Evolutionary conservation across 2,329 filamentous ascomycete genomes (phyloP), one percentile per base, ranked within the genome.

Genomic region (Colletotrichum incanum): DNA sequence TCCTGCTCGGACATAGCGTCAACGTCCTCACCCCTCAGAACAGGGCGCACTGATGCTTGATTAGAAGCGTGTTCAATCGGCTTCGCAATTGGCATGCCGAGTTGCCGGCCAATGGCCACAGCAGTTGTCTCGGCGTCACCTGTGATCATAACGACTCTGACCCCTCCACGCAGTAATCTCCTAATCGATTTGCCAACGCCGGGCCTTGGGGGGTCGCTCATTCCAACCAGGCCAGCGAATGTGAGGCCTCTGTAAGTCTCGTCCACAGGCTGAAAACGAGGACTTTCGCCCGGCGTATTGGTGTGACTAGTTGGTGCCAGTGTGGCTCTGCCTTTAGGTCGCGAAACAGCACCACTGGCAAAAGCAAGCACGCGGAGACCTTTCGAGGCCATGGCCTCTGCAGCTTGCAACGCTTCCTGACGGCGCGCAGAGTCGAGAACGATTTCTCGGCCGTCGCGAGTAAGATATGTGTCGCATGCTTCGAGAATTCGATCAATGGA

Each of bases 121-220:
- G 96, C 96, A 3, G 96, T 99, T 1, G 94, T 94, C 80, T 98
- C 95, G 20, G 96, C 94, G 81, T 99, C 96, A 71, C 96, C 96
- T 12, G 96, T 99, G 76, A 99, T 98, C 96, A 99, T 99, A 77
- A 99, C 97, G 59, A 99, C 94, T 81, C 95, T 96, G 74, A 99
- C 96, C 49, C 96, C 96, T 65, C 96, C 96, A 60, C 94, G 91
- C 92, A 98, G 96, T 67, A 99, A 86, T 73, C 93, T 92, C 76
- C 94, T 90, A 76, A 99, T 98, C 7, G 96, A 95, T 74, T 93
- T 92, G 76, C 94, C 93, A 11, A 99, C 96, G 54, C 95, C 95
- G 75, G 95, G 94, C 61, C 96, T 89, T 3, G 96, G 96, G 5
- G 96, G 96, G 80, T 99, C 96, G 76, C 94, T 98, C 96, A 99